Conservation (phyloP, 192 early-diverging fungal genomes). For the Coemansia asiatica region DNA sequence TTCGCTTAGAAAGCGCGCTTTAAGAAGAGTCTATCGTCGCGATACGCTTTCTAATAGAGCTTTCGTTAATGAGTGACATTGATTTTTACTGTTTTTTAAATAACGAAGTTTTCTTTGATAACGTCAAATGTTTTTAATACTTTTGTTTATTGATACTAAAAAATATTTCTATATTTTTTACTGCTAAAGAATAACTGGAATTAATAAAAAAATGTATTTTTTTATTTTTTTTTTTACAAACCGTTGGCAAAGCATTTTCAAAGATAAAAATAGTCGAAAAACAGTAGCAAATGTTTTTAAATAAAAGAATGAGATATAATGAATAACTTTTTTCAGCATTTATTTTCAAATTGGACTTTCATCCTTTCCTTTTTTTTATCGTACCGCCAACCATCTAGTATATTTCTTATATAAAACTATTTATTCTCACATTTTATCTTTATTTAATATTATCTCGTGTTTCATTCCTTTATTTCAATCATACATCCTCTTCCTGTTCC, state of each 20-base stretch:
- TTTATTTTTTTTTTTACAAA: conserved; percentile 5
- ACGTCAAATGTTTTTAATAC: too few relatives aligned
- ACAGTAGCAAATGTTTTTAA: not conserved
- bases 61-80: not conserved
- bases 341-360: not conserved
- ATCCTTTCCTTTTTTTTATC: not conserved
- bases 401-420: too few relatives aligned
- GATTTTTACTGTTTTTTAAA: not conserved
- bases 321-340: too few relatives aligned
- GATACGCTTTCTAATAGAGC: too few relatives aligned
- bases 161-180: not conserved
- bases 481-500: too few relatives aligned
- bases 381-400: too few relatives aligned
- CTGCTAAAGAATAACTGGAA: not conserved
- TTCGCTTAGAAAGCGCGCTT: conserved; percentile 3
- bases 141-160: not conserved
- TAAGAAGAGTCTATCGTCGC: not conserved
- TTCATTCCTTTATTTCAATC: too few relatives aligned
- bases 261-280: not conserved
- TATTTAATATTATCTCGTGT: too few relatives aligned
- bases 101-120: too few relatives aligned
- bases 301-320: too few relatives aligned
- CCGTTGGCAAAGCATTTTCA: conserved; percentile 1
- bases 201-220: not conserved
- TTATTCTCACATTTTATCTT: too few relatives aligned